phyloP scores from a whole-genome alignment of 2,329 filamentous ascomycete genomes.

The Thielaviopsis musarum region DNA sequence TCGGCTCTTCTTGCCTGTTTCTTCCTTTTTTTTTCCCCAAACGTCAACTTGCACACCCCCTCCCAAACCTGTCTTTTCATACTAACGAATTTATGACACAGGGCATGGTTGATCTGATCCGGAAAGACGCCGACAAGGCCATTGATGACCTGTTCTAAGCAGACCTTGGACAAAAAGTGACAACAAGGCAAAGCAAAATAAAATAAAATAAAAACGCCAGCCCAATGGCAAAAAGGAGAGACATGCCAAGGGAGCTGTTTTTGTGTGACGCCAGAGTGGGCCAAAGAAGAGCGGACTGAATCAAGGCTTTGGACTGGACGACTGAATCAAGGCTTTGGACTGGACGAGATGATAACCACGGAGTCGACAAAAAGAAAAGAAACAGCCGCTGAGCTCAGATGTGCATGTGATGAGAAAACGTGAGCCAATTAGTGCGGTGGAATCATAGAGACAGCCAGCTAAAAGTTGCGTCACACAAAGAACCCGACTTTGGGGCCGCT shows the following conservation, averaged over 20 bases:
- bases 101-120: slow-evolving; percentile 92
- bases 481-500: too few species aligned
- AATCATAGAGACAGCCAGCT: too few species aligned
- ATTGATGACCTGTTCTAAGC: slow-evolving; percentile 65
- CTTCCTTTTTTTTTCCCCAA: background rate
- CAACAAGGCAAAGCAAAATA: background rate
- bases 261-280: background rate
- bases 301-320: too few species aligned
- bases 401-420: too few species aligned
- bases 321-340: too few species aligned
- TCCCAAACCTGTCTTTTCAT: background rate
- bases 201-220: background rate
- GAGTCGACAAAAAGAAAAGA: too few species aligned
- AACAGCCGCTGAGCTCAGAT: too few species aligned
- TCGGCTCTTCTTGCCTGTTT: background rate
- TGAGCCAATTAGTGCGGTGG: too few species aligned
- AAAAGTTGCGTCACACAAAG: too few species aligned
- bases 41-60: background rate
- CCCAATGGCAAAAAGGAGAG: background rate
- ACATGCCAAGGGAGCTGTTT: background rate
- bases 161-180: background rate
- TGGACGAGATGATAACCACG: too few species aligned
- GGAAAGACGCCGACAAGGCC: slow-evolving; percentile 82
- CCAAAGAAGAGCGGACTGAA: too few species aligned
- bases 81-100: slow-evolving; percentile 20